Percentiles rank a stretch among this genome's conserved stretches.
Evolutionary conservation across 306 rosid genomes (phyloP).

Genomic region (Fagus crenata): DNA sequence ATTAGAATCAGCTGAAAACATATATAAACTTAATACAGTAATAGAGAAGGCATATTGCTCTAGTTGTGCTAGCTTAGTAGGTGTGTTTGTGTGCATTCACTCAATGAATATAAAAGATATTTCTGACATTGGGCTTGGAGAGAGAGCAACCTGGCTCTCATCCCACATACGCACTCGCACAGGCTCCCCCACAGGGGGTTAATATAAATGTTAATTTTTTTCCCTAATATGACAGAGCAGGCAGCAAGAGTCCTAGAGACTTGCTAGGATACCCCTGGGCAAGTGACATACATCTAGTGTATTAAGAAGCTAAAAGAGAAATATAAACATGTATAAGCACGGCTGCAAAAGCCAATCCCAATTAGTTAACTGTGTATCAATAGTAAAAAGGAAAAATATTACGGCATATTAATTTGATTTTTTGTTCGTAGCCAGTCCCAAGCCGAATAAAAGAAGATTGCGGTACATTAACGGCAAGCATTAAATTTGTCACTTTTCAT

Average conservation of each 20-base stretch:
- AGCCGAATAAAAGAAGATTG: too few relatives aligned
- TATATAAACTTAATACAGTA: neutral
- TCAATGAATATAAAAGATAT: too few relatives aligned
- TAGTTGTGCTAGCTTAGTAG: neutral
- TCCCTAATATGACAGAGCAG: neutral
- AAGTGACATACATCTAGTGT: neutral
- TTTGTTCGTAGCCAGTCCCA: neutral
- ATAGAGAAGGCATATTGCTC: neutral
- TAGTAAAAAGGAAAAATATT: neutral
- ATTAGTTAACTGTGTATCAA: neutral
- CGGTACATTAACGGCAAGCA: too few relatives aligned
- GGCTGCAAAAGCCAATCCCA: neutral
- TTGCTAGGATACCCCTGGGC: neutral
- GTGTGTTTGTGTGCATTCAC: neutral
- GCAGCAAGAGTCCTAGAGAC: neutral
- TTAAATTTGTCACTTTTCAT: too few relatives aligned
- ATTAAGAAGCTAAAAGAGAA: constrained; percentile 14
- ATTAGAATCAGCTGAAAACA: neutral
- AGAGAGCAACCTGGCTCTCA: too few relatives aligned
- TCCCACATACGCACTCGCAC: too few relatives aligned
- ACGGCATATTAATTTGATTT: neutral
- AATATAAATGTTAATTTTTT: neutral
- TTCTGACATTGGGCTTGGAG: too few relatives aligned
- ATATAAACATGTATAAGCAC: constrained; percentile 1
- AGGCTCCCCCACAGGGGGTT: too few relatives aligned